Conservation (phyloP, 202 grass and related monocot genomes). For the Elaeis oleifera region DNA sequence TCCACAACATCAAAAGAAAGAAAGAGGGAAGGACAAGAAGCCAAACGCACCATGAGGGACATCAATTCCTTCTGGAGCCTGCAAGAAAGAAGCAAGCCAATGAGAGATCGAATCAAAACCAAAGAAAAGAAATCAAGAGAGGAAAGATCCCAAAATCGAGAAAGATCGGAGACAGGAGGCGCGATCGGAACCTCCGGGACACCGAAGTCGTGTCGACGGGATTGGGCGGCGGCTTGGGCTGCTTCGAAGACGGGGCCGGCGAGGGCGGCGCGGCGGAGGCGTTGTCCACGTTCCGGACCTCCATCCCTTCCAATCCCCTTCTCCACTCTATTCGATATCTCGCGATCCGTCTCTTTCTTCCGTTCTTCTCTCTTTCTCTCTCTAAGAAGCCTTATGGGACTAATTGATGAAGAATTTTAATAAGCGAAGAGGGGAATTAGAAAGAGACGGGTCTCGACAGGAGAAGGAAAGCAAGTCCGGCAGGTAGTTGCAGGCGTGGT, state of each 20-base stretch:
- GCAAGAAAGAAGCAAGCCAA: background rate
- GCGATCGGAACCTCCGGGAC: background rate
- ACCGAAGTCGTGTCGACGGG: constrained; percentile 4
- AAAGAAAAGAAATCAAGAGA: background rate
- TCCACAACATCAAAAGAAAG: no score
- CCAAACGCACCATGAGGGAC: constrained; percentile 18
- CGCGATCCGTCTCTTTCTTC: no score
- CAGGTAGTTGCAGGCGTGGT: no score
- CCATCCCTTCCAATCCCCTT: background rate
- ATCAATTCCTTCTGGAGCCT: constrained; percentile 31
- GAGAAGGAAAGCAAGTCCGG: no score
- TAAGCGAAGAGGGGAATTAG: no score
- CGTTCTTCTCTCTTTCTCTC: no score
- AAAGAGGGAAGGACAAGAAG: background rate
- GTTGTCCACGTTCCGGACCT: constrained; percentile 14
- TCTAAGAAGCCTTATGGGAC: no score
- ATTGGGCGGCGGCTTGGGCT: constrained; percentile 6
- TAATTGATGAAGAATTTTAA: no score
- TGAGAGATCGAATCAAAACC: background rate
- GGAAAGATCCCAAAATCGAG: background rate
- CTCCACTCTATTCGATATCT: no score
- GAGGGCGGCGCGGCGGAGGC: background rate
- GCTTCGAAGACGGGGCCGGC: constrained; percentile 1
- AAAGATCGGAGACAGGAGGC: background rate
- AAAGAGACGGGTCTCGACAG: no score